These are phyloP conservation scores for Trichoderma sp. DNA, from an alignment of 2,329 filamentous ascomycete species.

Conservation along the genomic window DNA sequence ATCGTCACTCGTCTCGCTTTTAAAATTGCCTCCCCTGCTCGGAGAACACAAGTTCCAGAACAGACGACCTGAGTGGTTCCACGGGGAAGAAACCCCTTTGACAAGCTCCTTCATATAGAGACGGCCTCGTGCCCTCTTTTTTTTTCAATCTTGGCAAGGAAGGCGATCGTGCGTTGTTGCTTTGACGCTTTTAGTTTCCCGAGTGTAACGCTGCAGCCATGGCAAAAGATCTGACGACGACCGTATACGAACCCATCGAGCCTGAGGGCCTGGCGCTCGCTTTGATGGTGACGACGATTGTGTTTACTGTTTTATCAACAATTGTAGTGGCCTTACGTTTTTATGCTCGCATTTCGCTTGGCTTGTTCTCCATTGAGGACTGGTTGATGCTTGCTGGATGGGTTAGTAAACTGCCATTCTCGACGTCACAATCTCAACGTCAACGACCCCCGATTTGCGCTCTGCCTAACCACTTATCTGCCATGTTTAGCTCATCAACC, in stretches of 20 bases:
- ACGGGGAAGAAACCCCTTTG: background rate
- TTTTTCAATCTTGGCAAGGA: background rate
- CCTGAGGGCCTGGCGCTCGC: constrained; percentile 2
- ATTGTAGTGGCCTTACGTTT: background rate
- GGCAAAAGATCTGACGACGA: constrained; percentile 9
- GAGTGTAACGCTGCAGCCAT: background rate
- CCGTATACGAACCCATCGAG: background rate
- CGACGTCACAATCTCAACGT: background rate
- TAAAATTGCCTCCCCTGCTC: background rate
- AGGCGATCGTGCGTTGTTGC: background rate
- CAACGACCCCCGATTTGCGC: background rate
- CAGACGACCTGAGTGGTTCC: background rate
- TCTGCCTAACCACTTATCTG: background rate
- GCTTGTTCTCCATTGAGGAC: background rate
- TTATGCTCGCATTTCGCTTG: background rate
- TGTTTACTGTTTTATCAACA: background rate
- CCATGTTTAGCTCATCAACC: background rate
- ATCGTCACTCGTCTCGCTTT: background rate
- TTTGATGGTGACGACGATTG: background rate
- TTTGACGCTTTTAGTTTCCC: background rate
- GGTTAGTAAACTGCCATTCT: background rate
- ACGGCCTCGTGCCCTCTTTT: background rate
- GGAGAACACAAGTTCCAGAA: background rate
- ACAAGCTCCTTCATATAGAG: background rate
- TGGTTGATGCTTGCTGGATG: constrained; percentile 8